phyloP scores from a whole-genome alignment of 495 filamentous ascomycete species.

The Amorphotheca resinae region DNA sequence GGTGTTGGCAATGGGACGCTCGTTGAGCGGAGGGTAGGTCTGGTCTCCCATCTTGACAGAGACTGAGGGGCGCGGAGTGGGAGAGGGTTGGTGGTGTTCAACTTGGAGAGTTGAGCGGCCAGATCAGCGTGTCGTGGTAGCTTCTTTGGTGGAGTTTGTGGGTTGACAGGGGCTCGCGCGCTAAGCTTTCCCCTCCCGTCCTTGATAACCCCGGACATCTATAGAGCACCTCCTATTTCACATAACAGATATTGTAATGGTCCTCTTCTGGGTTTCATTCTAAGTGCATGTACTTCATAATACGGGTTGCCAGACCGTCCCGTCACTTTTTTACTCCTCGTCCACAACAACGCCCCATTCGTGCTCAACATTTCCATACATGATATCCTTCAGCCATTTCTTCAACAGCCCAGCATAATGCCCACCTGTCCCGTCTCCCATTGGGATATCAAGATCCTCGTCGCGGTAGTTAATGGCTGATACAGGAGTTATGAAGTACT shows the following conservation, averaged over 20 bases:
- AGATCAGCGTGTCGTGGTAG: not conserved
- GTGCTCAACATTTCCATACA: constrained; percentile 71
- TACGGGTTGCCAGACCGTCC: too few species aligned
- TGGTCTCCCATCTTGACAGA: constrained; percentile 5
- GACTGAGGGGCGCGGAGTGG: not conserved
- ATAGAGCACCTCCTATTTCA: too few species aligned
- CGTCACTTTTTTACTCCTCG: constrained; percentile 33
- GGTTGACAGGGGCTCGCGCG: too few species aligned
- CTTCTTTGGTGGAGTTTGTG: not conserved
- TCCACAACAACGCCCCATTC: constrained; percentile 68
- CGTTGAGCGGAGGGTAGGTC: constrained; percentile 59
- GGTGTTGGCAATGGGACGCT: constrained; percentile 78
- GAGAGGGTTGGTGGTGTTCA: not conserved
- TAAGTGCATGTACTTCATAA: too few species aligned
- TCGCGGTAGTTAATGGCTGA: constrained; percentile 59
- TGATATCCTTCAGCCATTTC: constrained; percentile 67
- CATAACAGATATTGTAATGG: too few species aligned
- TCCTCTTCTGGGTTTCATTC: too few species aligned
- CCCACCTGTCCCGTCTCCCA: constrained; percentile 45
- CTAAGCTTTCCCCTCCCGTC: too few species aligned
- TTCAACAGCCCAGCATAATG: constrained; percentile 57
- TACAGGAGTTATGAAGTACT: constrained; percentile 70
- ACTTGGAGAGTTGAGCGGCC: not conserved
- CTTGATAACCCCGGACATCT: too few species aligned
- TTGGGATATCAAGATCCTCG: constrained; percentile 51